phyloP scores from a whole-genome alignment of 805 yeast species.

The Grigorovia yakushimaensis region DNA sequence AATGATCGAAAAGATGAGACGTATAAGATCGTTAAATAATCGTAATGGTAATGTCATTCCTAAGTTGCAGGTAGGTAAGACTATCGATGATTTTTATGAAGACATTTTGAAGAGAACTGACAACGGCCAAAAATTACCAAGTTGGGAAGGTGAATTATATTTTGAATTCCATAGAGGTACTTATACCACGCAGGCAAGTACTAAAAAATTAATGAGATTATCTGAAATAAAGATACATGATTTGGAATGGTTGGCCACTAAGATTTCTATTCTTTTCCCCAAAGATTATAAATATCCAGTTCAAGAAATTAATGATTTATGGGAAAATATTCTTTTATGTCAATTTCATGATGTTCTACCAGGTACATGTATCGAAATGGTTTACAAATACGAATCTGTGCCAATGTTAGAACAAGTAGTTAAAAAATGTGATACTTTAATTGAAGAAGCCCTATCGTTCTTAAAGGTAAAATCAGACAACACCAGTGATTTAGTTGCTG shows the following conservation, averaged over 20 bases:
- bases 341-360: constrained; percentile 98
- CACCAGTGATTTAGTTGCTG: neutral
- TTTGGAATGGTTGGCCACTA: constrained; percentile 72
- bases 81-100: constrained; percentile 72
- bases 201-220: constrained; percentile 69
- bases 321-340: constrained; percentile 85
- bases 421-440: constrained; percentile 42
- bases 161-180: constrained; percentile 96
- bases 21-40: constrained; percentile 81
- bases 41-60: constrained; percentile 69
- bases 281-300: constrained; percentile 61
- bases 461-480: constrained; percentile 24
- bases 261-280: constrained; percentile 46
- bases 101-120: constrained; percentile 51
- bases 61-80: constrained; percentile 60
- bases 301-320: constrained; percentile 52
- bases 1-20: constrained; percentile 85
- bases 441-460: constrained; percentile 40
- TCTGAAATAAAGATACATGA: constrained; percentile 75
- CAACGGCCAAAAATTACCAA: constrained; percentile 58
- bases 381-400: constrained; percentile 78
- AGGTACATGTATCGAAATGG: constrained; percentile 91
- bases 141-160: constrained; percentile 91
- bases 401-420: constrained; percentile 61
- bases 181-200: constrained; percentile 85